phyloP scores from a whole-genome alignment of 179 eudicot species.

The Actinidia chinensis region DNA sequence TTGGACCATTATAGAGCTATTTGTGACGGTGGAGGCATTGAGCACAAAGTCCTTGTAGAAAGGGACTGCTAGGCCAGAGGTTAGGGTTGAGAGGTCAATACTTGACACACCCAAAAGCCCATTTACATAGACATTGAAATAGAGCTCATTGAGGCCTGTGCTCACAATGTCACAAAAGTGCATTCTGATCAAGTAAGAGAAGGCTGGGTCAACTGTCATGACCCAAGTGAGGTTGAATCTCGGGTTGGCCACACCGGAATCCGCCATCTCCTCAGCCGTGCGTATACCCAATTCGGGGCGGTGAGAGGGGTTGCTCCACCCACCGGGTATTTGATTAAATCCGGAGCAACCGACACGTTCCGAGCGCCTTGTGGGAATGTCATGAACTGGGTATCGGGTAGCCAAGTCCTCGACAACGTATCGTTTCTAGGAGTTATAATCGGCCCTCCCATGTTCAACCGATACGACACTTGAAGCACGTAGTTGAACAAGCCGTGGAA shows the following conservation, averaged over 20 bases:
- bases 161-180: conserved; percentile 94
- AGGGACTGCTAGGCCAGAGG: conserved; percentile 59
- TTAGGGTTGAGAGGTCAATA: conserved; percentile 67
- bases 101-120: conserved; percentile 47
- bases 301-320: conserved; percentile 51
- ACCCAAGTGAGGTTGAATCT: conserved; percentile 86
- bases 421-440: conserved; percentile 62
- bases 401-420: conserved; percentile 75
- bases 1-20: conserved; percentile 52
- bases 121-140: conserved; percentile 79
- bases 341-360: conserved; percentile 40
- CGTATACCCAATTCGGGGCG: conserved; percentile 69
- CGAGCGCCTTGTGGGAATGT: conserved; percentile 49
- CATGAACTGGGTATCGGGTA: conserved; percentile 46
- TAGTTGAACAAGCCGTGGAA: conserved; percentile 37
- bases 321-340: conserved; percentile 44
- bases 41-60: conserved; percentile 76
- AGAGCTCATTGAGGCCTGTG: conserved; percentile 49
- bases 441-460: conserved; percentile 85
- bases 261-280: conserved; percentile 71
- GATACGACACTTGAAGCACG: conserved; percentile 54
- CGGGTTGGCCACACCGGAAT: conserved; percentile 38
- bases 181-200: conserved; percentile 64
- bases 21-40: conserved; percentile 56
- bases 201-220: conserved; percentile 64